Percentiles rank a stretch among this genome's conserved stretches.
Conservation (phyloP, 116 monocot genomes). For the Trichopus zeylanicus region DNA sequence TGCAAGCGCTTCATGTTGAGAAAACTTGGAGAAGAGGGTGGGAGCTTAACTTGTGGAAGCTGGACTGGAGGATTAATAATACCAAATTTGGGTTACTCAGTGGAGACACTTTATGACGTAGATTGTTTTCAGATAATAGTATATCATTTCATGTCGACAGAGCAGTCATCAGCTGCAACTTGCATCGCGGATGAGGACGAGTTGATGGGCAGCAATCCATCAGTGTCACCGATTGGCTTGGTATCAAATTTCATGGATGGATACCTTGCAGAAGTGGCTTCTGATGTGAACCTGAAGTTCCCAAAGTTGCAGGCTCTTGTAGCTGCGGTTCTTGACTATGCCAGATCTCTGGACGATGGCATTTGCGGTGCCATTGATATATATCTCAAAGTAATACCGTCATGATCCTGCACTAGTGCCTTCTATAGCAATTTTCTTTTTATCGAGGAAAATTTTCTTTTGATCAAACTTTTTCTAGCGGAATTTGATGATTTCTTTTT, state of each 20-base stretch:
- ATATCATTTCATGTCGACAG: constrained; percentile 49
- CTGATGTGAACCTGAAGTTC: constrained; percentile 55
- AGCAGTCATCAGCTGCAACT: constrained; percentile 14
- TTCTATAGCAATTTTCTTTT: too few species aligned
- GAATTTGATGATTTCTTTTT: too few species aligned
- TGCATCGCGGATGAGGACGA: constrained; percentile 36
- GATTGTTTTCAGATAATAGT: constrained; percentile 69
- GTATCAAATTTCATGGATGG: constrained; percentile 66
- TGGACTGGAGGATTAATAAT: constrained; percentile 60
- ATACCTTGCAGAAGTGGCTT: constrained; percentile 62
- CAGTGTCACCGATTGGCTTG: constrained; percentile 35
- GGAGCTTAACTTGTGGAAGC: constrained; percentile 65
- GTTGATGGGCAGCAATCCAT: constrained; percentile 16
- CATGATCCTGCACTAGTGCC: too few species aligned
- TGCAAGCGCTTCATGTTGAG: constrained; percentile 34
- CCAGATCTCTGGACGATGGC: constrained; percentile 46
- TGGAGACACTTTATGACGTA: constrained; percentile 60
- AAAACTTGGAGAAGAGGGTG: constrained; percentile 55
- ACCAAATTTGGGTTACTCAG: constrained; percentile 42
- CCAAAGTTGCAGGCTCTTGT: constrained; percentile 48
- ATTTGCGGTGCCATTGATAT: constrained; percentile 76
- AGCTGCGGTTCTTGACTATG: constrained; percentile 43
- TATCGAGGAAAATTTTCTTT: too few species aligned
- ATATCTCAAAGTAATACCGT: constrained; percentile 71
- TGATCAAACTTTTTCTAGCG: too few species aligned